Evolutionary conservation across 2,329 filamentous ascomycete species (phyloP).

Genomic region (Samsoniella hepiali): DNA sequence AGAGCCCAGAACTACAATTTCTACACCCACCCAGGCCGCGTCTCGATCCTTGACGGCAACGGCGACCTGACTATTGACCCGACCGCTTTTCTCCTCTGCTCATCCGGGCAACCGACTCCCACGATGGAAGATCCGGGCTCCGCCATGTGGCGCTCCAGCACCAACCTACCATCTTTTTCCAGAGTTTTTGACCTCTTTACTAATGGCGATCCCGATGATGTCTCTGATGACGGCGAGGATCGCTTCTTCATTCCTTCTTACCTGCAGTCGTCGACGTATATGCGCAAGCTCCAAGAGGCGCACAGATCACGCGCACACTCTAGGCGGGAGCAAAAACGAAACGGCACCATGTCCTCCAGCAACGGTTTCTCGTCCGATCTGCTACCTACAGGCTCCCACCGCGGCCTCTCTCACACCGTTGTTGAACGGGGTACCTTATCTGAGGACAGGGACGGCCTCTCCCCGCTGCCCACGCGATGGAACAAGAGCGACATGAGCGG

Average conservation of each 20-base stretch:
- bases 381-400: conserved; percentile 53
- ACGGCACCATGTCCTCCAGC: conserved; percentile 42
- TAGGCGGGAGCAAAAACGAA: conserved; percentile 43
- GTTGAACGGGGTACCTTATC: conserved; percentile 67
- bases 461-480: conserved; percentile 78
- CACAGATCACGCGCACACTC: conserved; percentile 58
- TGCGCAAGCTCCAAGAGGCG: conserved; percentile 69
- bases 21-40: conserved; percentile 32
- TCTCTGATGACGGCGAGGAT: conserved; percentile 30
- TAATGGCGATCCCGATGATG: conserved; percentile 28
- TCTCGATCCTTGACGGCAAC: conserved; percentile 48
- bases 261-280: conserved; percentile 72
- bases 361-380: conserved; percentile 42
- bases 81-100: conserved; percentile 25
- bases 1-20: conserved; percentile 49
- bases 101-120: conserved; percentile 21
- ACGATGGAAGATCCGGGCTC: conserved; percentile 20
- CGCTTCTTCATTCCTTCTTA: conserved; percentile 83
- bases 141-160: conserved; percentile 25
- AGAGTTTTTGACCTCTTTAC: conserved; percentile 52
- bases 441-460: conserved; percentile 57
- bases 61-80: conserved; percentile 35
- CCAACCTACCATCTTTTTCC: conserved; percentile 45
- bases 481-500: conserved; percentile 72
- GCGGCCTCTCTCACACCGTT: conserved; percentile 78